These are phyloP conservation scores for Mucor irregularis DNA, from an alignment of 371 early-diverging fungal genomes.

Conservation along the genomic window DNA sequence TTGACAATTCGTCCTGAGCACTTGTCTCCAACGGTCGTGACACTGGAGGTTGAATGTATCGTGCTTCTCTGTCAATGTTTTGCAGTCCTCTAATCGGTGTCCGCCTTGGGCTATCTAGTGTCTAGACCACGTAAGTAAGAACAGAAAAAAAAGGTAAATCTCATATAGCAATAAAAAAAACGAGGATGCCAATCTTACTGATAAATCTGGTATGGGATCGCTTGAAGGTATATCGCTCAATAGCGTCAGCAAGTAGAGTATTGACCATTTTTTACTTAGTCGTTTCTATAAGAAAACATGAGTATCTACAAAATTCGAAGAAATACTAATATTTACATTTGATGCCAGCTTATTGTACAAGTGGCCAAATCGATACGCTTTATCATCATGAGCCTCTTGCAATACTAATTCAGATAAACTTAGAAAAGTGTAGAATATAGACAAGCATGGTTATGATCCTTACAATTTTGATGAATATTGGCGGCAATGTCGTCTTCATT, in stretches of 20 bases:
- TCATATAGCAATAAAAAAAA: neutral
- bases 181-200: constrained; percentile 8
- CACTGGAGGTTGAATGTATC: constrained; percentile 29
- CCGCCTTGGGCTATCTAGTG: constrained; percentile 12
- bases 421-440: neutral
- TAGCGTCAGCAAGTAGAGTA: constrained; percentile 67
- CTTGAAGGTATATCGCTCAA: constrained; percentile 37
- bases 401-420: constrained; percentile 33
- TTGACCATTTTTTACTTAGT: constrained; percentile 67
- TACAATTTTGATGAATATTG: constrained; percentile 69
- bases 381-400: constrained; percentile 47
- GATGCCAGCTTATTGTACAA: constrained; percentile 63
- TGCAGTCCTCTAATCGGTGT: constrained; percentile 21
- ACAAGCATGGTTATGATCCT: constrained; percentile 3
- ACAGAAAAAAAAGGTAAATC: too few relatives aligned
- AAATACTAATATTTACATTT: constrained; percentile 35
- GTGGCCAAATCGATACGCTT: constrained; percentile 66
- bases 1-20: constrained; percentile 2
- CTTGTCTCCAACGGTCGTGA: constrained; percentile 27
- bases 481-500: constrained; percentile 67
- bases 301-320: neutral
- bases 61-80: constrained; percentile 8
- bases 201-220: neutral
- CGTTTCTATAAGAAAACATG: constrained; percentile 34
- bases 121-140: too few relatives aligned